Evolutionary conservation across 176 grass and related monocot genomes (phyloP).

Genomic region (Rhynchospora tenuis): DNA sequence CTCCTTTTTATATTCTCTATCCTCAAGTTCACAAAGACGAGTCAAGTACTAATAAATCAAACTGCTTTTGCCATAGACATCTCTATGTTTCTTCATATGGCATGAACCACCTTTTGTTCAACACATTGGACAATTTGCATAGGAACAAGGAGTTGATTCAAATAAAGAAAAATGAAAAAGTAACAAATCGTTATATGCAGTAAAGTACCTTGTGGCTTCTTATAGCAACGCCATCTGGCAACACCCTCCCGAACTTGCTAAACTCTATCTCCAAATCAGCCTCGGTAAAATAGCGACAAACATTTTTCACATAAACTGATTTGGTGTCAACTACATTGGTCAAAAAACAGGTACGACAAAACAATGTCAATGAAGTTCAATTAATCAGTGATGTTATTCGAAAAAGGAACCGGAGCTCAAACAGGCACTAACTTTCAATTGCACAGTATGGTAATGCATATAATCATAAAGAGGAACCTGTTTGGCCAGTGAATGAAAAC

Average conservation of each 20-base stretch:
- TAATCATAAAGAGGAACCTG: background rate
- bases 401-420: too few species aligned
- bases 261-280: slow-evolving; percentile 9
- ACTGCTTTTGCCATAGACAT: background rate
- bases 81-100: background rate
- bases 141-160: background rate
- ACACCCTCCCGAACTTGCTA: background rate
- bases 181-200: background rate
- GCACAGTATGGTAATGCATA: background rate
- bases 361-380: background rate
- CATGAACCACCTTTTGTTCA: background rate
- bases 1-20: background rate
- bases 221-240: slow-evolving; percentile 14
- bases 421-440: background rate
- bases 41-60: background rate
- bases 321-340: slow-evolving; percentile 18
- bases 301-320: slow-evolving; percentile 27
- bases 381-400: background rate
- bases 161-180: background rate
- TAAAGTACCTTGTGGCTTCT: slow-evolving; percentile 26
- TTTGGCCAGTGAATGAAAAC: background rate
- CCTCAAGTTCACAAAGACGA: background rate
- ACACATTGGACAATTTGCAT: background rate
- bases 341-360: background rate
- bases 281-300: slow-evolving; percentile 14